Percentiles rank a stretch among this genome's conserved stretches.
These are phyloP conservation scores for Aphanoascus verrucosus DNA, from an alignment of 2,329 filamentous ascomycete species.

Conservation along the genomic window DNA sequence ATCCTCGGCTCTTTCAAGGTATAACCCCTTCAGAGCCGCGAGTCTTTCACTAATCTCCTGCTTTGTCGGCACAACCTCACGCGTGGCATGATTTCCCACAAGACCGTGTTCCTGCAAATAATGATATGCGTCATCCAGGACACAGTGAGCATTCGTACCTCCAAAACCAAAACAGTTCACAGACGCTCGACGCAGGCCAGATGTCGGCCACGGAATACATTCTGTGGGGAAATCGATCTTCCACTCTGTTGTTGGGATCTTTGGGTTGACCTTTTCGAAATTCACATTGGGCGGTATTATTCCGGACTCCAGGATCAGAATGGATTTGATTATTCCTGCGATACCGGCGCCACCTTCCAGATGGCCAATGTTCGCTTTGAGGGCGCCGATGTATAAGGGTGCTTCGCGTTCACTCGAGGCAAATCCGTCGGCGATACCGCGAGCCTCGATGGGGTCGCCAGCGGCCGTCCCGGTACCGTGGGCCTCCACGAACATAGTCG, in stretches of 20 bases:
- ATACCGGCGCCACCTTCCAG: constrained; percentile 22
- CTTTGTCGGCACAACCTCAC: neutral
- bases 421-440: constrained; percentile 17
- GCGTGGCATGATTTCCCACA: constrained; percentile 3
- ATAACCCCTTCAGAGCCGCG: neutral
- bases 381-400: constrained; percentile 19
- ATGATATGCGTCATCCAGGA: constrained; percentile 23
- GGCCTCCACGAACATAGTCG: constrained; percentile 11
- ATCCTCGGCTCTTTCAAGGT: neutral
- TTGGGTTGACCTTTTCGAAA: constrained; percentile 23
- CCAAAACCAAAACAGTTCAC: constrained; percentile 33
- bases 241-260: constrained; percentile 15
- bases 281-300: constrained; percentile 32
- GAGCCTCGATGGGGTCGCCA: constrained; percentile 22
- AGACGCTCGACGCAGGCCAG: constrained; percentile 12
- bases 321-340: constrained; percentile 21
- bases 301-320: constrained; percentile 35
- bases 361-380: constrained; percentile 25
- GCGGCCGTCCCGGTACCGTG: constrained; percentile 30
- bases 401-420: constrained; percentile 7
- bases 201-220: constrained; percentile 18
- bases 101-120: constrained; percentile 9
- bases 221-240: constrained; percentile 15
- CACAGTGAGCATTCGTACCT: constrained; percentile 26
- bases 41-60: neutral